These are phyloP conservation scores for Chaetoceros muelleri DNA, from an alignment of 108 stramenopile species.

Conservation along the genomic window DNA sequence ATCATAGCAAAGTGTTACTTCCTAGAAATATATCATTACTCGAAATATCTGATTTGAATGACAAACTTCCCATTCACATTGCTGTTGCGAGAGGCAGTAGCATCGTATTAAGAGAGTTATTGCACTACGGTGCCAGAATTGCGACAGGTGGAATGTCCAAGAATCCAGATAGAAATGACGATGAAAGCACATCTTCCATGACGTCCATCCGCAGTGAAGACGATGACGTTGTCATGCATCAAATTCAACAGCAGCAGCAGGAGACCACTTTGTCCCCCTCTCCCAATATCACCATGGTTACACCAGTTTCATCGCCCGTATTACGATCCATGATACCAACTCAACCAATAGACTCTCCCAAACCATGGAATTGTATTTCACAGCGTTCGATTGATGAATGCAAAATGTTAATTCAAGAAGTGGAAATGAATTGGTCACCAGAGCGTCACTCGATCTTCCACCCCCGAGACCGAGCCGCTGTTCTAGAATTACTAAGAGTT, in stretches of 20 bases:
- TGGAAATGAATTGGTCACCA: constrained; percentile 70
- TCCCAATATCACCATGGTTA: constrained; percentile 2
- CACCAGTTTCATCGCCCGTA: constrained; percentile 74
- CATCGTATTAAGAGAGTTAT: constrained; percentile 63
- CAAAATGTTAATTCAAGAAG: constrained; percentile 49
- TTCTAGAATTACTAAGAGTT: constrained; percentile 62
- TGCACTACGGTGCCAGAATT: constrained; percentile 64
- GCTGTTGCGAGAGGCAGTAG: constrained; percentile 76
- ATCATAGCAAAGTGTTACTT: constrained; percentile 8
- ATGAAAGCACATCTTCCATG: no score
- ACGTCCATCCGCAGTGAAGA: neutral
- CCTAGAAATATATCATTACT: constrained; percentile 29
- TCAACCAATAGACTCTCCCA: constrained; percentile 64
- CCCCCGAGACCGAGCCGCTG: constrained; percentile 60
- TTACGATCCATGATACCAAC: constrained; percentile 68
- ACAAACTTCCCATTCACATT: constrained; percentile 75
- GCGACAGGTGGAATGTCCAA: no score
- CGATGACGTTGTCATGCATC: neutral
- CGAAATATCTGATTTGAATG: constrained; percentile 74
- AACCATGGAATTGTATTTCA: constrained; percentile 85
- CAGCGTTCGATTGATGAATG: constrained; percentile 78
- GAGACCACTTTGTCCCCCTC: neutral
- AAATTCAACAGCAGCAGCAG: neutral
- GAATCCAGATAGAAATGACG: neutral
- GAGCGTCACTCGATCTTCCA: constrained; percentile 62